phyloP scores from a whole-genome alignment of 805 yeast species.

The Yarrowia sp. region DNA sequence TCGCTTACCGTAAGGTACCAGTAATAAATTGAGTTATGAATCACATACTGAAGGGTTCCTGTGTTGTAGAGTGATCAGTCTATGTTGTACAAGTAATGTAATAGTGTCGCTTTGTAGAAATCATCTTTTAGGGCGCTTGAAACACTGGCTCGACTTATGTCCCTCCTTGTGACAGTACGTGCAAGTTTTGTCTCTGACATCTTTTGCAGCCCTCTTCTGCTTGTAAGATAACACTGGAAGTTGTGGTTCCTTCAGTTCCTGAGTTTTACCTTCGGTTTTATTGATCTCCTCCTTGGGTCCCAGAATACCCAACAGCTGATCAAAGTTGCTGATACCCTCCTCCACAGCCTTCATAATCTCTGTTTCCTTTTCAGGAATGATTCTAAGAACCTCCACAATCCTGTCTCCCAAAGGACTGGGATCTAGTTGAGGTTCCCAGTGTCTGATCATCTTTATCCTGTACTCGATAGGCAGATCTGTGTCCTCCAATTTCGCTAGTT shows the following conservation, averaged over 20 bases:
- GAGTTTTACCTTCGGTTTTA: no score
- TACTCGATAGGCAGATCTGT: conserved; percentile 22
- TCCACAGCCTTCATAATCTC: conserved; percentile 24
- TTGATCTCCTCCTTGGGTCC: conserved; percentile 4
- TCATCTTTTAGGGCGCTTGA: conserved; percentile 27
- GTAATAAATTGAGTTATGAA: no score
- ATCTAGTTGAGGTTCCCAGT: conserved; percentile 34
- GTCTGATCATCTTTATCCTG: conserved; percentile 18
- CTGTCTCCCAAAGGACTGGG: conserved; percentile 32
- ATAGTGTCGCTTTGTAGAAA: no score
- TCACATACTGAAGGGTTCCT: no score
- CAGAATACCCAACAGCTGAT: conserved; percentile 1
- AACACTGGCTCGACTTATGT: conserved; percentile 28
- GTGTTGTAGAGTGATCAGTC: no score
- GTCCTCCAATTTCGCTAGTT: conserved; percentile 17
- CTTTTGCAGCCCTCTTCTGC: conserved; percentile 34
- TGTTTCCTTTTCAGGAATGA: conserved; percentile 20
- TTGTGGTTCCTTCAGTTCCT: neutral
- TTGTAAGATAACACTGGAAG: conserved; percentile 8
- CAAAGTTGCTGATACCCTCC: conserved; percentile 20
- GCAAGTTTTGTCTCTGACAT: conserved; percentile 20
- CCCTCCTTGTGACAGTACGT: conserved; percentile 29
- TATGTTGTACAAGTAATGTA: no score
- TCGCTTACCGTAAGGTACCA: no score
- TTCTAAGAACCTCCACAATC: conserved; percentile 5